Percentiles rank a stretch among this genome's conserved stretches.
Conservation (phyloP, 148 eudicot genomes). For the Talinum fruticosum region DNA sequence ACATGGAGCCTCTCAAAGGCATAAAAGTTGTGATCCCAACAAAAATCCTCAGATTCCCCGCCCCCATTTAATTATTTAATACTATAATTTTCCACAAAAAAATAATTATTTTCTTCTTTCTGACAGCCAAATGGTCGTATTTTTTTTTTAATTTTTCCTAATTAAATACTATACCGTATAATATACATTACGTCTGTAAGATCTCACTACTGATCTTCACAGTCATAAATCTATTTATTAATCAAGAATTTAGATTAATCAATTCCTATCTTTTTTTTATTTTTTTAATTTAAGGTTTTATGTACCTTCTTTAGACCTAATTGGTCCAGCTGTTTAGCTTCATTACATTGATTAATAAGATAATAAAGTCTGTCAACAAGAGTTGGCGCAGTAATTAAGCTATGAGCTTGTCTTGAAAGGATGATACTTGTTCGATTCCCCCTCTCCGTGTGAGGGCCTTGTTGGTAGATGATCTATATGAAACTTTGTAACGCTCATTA, state of each 20-base stretch:
- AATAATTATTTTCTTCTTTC: conserved; percentile 20
- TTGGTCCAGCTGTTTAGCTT: neutral
- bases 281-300: no score
- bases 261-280: neutral
- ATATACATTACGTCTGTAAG: conserved; percentile 19
- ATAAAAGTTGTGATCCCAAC: conserved; percentile 34
- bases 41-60: conserved; percentile 30
- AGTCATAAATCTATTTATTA: neutral
- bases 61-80: neutral
- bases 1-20: conserved; percentile 23
- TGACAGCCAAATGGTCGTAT: conserved; percentile 17
- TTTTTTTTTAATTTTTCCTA: neutral
- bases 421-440: no score
- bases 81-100: conserved; percentile 4
- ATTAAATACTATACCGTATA: neutral
- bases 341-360: conserved; percentile 1
- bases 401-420: no score
- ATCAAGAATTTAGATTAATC: neutral
- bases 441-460: no score
- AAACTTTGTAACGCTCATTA: no score
- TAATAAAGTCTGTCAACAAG: no score
- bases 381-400: no score
- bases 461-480: no score
- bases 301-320: neutral
- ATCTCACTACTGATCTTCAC: conserved; percentile 23